Conservation (phyloP, 768 basidiomycete species). For the Dentipellis sp. region DNA sequence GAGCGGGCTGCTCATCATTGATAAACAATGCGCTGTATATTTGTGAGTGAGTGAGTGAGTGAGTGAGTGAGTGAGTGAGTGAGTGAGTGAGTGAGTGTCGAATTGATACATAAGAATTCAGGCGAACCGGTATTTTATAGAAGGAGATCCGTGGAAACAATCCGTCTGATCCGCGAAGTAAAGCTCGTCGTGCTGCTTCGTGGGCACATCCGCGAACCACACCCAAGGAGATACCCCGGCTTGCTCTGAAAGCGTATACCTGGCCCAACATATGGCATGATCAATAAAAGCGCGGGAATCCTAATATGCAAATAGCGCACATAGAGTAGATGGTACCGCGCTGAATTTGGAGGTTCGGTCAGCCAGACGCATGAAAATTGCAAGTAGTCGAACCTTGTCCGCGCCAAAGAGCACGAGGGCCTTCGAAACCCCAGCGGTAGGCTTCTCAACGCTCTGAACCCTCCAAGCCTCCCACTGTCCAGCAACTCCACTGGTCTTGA, state of each 20-base stretch:
- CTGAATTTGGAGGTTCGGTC: neutral
- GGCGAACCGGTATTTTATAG: neutral
- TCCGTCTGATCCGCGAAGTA: neutral
- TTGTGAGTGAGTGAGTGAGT: too few relatives aligned
- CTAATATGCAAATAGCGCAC: neutral
- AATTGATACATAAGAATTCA: too few relatives aligned
- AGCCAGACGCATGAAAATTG: too few relatives aligned
- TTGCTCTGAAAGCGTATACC: neutral
- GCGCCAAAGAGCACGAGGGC: neutral
- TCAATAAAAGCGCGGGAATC: neutral
- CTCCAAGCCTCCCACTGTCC: neutral
- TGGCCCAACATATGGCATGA: neutral
- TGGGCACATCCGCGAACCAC: neutral
- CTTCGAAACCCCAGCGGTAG: neutral
- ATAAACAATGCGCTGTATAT: neutral
- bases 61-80: too few relatives aligned
- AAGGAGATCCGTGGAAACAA: neutral
- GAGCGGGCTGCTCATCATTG: neutral
- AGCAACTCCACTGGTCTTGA: neutral
- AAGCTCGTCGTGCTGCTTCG: neutral
- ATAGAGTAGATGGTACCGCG: neutral
- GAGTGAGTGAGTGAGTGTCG: too few relatives aligned
- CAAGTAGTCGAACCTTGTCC: neutral
- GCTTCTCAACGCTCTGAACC: neutral
- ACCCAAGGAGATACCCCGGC: neutral